phyloP scores from a whole-genome alignment of 2,329 filamentous ascomycete genomes.

The Trichoderma gracile region DNA sequence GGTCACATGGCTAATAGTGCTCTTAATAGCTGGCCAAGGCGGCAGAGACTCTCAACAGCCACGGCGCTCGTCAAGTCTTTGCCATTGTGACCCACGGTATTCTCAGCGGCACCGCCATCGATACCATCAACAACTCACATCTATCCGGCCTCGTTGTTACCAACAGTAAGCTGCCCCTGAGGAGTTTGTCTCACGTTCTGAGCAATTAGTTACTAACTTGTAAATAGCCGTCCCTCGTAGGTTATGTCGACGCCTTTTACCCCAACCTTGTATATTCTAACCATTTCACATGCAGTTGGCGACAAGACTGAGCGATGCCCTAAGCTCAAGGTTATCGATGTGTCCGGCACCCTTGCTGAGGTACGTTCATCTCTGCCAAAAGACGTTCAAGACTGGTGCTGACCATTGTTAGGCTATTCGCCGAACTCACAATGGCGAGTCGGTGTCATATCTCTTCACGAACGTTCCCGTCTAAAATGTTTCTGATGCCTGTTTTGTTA shows the following conservation, averaged over 20 bases:
- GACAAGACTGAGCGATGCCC: conserved; percentile 78
- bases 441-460: conserved; percentile 67
- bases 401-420: conserved; percentile 57
- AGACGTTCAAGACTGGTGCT: conserved; percentile 20
- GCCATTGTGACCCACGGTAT: conserved; percentile 97
- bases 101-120: conserved; percentile 82
- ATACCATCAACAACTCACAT: conserved; percentile 77
- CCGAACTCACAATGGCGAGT: conserved; percentile 66
- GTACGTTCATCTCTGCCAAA: conserved; percentile 33
- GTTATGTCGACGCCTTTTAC: conserved; percentile 18
- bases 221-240: conserved; percentile 40
- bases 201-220: conserved; percentile 31
- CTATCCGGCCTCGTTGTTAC: conserved; percentile 82
- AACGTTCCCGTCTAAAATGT: conserved; percentile 56
- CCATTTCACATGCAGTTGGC: conserved; percentile 48
- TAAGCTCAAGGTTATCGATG: conserved; percentile 87
- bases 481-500: neutral
- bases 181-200: neutral
- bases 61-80: conserved; percentile 84
- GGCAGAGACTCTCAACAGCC: conserved; percentile 81
- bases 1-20: conserved; percentile 12
- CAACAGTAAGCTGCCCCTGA: conserved; percentile 58
- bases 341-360: conserved; percentile 78
- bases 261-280: conserved; percentile 4
- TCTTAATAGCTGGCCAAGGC: conserved; percentile 65